These are phyloP conservation scores for Scheffersomyces quercinus DNA, from an alignment of 1,139 yeast genomes.

Conservation along the genomic window DNA sequence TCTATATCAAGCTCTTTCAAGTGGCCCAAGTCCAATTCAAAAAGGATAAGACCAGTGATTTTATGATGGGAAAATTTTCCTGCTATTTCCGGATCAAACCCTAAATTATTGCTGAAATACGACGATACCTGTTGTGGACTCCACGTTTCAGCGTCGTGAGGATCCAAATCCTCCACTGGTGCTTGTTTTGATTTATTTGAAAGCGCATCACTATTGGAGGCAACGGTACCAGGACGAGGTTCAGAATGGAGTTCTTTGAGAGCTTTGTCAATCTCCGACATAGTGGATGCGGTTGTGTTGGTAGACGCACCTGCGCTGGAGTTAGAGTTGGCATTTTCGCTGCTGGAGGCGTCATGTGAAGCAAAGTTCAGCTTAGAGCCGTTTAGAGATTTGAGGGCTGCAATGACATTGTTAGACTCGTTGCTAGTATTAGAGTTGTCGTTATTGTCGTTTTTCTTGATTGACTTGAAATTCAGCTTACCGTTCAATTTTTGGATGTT, in stretches of 20 bases:
- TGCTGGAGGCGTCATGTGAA: no score
- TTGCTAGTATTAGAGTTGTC: no score
- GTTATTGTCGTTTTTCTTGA: no score
- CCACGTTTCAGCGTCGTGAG: slow-evolving; percentile 65
- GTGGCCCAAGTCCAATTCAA: slow-evolving; percentile 82
- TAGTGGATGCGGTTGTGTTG: slow-evolving; percentile 51
- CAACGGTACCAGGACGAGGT: slow-evolving; percentile 15
- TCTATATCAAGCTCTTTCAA: slow-evolving; percentile 88
- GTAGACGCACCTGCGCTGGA: background rate
- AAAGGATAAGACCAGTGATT: slow-evolving; percentile 79
- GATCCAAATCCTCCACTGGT: slow-evolving; percentile 41
- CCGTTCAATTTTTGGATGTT: background rate
- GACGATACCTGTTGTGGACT: slow-evolving; percentile 80
- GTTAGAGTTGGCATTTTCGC: no score
- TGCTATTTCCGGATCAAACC: slow-evolving; percentile 73
- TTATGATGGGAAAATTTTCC: slow-evolving; percentile 84
- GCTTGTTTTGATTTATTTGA: background rate
- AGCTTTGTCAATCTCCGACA: slow-evolving; percentile 84
- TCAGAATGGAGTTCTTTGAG: slow-evolving; percentile 63
- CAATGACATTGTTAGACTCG: no score
- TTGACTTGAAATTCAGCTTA: no score
- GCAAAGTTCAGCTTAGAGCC: background rate
- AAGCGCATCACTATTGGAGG: background rate
- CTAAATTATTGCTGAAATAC: slow-evolving; percentile 65
- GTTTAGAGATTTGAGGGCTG: background rate